Base-by-base conservation (phyloP, 306 rosid genomes). In the Vigna angularis region DNA sequence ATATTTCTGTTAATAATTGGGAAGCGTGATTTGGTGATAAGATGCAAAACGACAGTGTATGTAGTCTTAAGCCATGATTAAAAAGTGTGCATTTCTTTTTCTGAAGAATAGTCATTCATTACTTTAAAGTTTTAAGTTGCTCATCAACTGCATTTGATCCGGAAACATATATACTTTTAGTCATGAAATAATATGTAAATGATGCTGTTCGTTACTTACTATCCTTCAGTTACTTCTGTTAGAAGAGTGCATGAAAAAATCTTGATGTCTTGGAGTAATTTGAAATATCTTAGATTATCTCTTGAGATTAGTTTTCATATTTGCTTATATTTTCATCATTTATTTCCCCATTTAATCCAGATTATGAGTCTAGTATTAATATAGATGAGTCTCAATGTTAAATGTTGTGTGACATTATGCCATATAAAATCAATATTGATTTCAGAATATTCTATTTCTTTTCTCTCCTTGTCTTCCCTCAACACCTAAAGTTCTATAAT, bases 1-100 rank as follows among this genome's bases (percentile, higher is more conserved):
- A 15, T 42, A 58, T 45, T 65, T 76, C 65, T 65, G 52, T 65
- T 65, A 15, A 44, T 68, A 44, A 40, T 65, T 65, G n/a, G 30
- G 48, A 30, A 28, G 30, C 48, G 32, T 69, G 59, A 28, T 9
- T 51, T 73, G 15, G n/a, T 38, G 30, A n/a, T 10, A 24, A 28
- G 42, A 56, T 3, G 17, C 18, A 50, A 32, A 67, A 36, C 42
- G 50, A 18, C 16, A 55, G 16, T 11, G 20, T 26, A 22, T 52
- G 74, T 53, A 52, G 56, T 32, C 52, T 30, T 18, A 22, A 22
- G 44, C 48, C 47, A 32, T 49, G 40, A 36, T 36, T 50, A 13
- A 50, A 42, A 66, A 47, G 4, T 57, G 42, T 62, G 32, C 62
- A 12, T 62, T 74, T 61, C 18, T 61, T 38, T 75, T 63, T 22